These are phyloP conservation scores for Globisporangium ultimum DNA, from an alignment of 352 stramenopile genomes.

Conservation along the genomic window DNA sequence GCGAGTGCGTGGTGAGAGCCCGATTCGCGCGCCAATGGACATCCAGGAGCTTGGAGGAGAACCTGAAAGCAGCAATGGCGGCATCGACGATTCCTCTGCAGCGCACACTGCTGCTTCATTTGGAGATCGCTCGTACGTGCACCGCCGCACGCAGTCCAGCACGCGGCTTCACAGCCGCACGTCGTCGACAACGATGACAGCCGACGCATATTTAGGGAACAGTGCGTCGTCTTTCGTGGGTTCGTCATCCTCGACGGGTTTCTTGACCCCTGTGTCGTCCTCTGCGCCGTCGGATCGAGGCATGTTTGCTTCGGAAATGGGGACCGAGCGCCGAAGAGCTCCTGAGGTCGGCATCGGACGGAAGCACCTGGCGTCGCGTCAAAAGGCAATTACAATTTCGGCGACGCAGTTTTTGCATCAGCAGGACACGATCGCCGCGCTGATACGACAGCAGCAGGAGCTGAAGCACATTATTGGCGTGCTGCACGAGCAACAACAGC, in stretches of 20 bases:
- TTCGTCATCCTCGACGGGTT: slow-evolving; percentile 7
- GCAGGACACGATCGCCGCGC: slow-evolving; percentile 75
- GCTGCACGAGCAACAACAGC: slow-evolving; percentile 75
- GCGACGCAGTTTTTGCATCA: slow-evolving; percentile 73
- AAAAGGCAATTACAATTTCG: slow-evolving; percentile 67
- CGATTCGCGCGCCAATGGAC: slow-evolving; percentile 21
- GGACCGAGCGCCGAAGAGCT: neutral
- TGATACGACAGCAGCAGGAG: slow-evolving; percentile 79
- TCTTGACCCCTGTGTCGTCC: neutral
- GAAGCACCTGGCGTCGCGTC: slow-evolving; percentile 18
- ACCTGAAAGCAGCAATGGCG: slow-evolving; percentile 19
- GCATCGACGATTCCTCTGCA: slow-evolving; percentile 12
- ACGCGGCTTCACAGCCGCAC: neutral
- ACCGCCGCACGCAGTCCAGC: neutral
- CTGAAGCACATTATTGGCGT: slow-evolving; percentile 80
- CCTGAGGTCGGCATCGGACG: neutral
- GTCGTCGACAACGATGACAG: slow-evolving; percentile 1
- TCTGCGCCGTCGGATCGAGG: neutral
- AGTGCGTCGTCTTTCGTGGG: neutral
- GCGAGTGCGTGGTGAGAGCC: slow-evolving; percentile 50
- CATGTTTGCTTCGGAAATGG: slow-evolving; percentile 5
- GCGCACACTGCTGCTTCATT: neutral
- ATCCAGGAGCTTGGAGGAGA: slow-evolving; percentile 12
- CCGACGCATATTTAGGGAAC: neutral
- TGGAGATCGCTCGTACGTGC: neutral